Base-by-base conservation (phyloP, 768 basidiomycete species). In the Kondoa malvinella region DNA sequence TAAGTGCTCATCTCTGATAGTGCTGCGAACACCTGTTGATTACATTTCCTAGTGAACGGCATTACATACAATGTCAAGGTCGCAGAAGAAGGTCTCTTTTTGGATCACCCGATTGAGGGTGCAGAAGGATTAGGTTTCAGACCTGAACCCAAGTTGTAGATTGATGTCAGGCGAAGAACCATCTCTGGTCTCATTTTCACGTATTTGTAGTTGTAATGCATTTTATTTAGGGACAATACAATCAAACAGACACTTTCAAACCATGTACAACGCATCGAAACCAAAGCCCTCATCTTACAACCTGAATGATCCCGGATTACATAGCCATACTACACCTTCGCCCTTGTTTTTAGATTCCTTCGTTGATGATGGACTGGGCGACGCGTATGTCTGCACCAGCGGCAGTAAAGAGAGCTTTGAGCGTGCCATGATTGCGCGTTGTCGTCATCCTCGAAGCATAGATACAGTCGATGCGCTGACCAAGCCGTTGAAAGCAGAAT, bases 21-120 rank as follows among this genome's bases (percentile, higher is more conserved):
- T 21, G 8, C 40, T 50, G 40, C 21, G 21, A 8, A 50, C 8
- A 21, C 21, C 21, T 8, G 40, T 21, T 50, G 8, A 50, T 50
- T 50, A 21, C 8, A 50, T 50, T 8, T 21, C 12, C 21, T 50
- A 50, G 40, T 73, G 26, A 73, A 73, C 64, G 65, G 58, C 25
- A 64, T 50, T 15, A 59, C 66, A 17, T 73, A 70, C 69, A 73
- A 73, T 57, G 68, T 71, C 65, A 34, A 70, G 33, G 33, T 70
- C 29, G 33, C 68, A 56, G 67, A 68, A 25, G 26, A 33, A 25
- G 69, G 66, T 64, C 17, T 70, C 30, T 60, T 64, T 26, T 61
- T 70, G 1, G 72, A 69, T 0, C 58, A 63, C 2, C 70, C 70
- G 60, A 14, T 15, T 34, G 69, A 50, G 21, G 40, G 40, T 50